These are phyloP conservation scores for Wallacemonas sp. DNA, from an alignment of 208 protist genomes.

Conservation along the genomic window DNA sequence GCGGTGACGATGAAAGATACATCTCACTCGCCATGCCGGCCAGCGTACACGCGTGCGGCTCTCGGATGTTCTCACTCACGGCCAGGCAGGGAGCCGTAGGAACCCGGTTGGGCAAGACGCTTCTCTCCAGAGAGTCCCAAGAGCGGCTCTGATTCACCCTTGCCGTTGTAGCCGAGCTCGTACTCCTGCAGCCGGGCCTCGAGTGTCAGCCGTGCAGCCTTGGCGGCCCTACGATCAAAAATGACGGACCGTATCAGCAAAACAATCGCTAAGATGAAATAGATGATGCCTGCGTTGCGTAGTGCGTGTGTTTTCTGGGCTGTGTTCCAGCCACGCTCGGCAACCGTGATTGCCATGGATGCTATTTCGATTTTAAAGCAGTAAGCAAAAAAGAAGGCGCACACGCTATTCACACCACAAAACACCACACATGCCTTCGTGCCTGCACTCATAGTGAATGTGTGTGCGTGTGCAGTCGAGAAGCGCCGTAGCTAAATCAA, in stretches of 20 bases:
- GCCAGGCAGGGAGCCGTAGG: neutral
- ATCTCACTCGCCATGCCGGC: too few species aligned
- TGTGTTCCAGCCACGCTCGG: conserved; percentile 56
- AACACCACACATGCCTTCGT: conserved; percentile 75
- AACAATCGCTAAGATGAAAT: conserved; percentile 52
- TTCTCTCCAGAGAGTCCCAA: neutral
- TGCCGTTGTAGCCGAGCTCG: neutral
- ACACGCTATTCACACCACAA: conserved; percentile 69
- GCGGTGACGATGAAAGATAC: too few species aligned
- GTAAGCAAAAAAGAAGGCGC: conserved; percentile 76
- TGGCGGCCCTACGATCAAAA: conserved; percentile 1
- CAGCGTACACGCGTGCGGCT: too few species aligned
- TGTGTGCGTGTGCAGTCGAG: neutral
- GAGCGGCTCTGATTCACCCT: conserved; percentile 1
- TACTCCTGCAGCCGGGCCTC: conserved; percentile 16
- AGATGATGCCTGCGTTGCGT: conserved; percentile 64
- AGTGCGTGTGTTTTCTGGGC: conserved; percentile 65
- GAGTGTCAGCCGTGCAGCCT: neutral
- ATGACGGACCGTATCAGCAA: conserved; percentile 29
- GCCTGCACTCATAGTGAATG: conserved; percentile 41
- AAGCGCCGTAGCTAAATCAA: too few species aligned
- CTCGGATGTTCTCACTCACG: conserved; percentile 7
- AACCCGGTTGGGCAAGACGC: neutral
- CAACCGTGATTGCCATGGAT: conserved; percentile 63
- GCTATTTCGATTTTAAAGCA: conserved; percentile 67